Base-by-base conservation (phyloP, 225 moss, liverwort and hornwort genomes). In the Pseudoscleropodium purum region DNA sequence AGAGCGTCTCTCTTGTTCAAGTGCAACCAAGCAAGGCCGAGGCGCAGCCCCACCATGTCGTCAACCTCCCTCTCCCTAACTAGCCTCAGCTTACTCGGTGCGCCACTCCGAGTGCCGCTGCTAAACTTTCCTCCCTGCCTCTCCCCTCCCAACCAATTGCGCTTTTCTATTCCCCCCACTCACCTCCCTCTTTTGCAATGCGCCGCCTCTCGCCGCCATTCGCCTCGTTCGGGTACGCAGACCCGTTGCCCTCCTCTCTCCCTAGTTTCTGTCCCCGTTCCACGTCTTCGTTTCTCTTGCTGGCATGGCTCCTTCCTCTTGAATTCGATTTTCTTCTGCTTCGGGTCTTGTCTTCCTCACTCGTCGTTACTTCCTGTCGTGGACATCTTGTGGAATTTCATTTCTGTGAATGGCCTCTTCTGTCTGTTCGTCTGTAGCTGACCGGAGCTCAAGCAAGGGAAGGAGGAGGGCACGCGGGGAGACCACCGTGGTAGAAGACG, bases 181-280 rank as follows among this genome's bases (percentile, higher is more conserved):
- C 69, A 24, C 9, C 80, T 75, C 47, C 64, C 51, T 39, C 84
- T 65, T 68, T 68, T 88, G 61, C 80, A 24, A 15, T 92, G 89
- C 87, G 82, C 89, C 81, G 90, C 91, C 77, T 87, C 89, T 84
- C 93, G 89, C 76, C 90, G 91, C 91, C 69, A 31, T 47, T 89
- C 89, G 68, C 68, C 90, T 33, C 49, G 67, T 36, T 87, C 82
- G 34, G 84, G 91, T 91, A 88, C 56, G 90, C 86, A 37, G 26
- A 56, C 29, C 21, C 21, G 27, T 45, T 52, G 60, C 23, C 27
- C n/a, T 66, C 41, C 61, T 41, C 18, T 51, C 62, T 36, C 82
- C 9, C 30, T 69, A 51, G 33, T 37, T 81, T 77, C 37, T 24
- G 41, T 68, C 52, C 56, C 52, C 37, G 37, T 69, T 70, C 39